Conservation (phyloP, 257 asterid species). For the Henckelia pumila region DNA sequence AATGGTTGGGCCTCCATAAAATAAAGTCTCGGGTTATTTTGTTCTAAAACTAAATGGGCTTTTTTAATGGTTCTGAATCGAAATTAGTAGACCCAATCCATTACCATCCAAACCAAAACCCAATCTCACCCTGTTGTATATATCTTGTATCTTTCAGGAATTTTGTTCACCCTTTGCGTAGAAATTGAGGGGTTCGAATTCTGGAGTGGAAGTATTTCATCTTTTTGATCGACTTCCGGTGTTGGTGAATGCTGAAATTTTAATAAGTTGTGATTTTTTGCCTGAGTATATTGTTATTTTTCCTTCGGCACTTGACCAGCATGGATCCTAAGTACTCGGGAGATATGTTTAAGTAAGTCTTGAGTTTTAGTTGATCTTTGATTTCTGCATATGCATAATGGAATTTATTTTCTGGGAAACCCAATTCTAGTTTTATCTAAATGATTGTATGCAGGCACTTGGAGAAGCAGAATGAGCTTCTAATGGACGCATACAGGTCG, state of each 20-base stretch:
- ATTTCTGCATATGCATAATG: background rate
- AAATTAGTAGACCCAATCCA: no score
- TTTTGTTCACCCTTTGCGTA: background rate
- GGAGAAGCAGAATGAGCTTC: conserved; percentile 74
- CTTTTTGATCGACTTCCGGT: background rate
- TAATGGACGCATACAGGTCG: conserved; percentile 55
- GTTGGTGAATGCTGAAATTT: background rate
- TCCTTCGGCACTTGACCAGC: background rate
- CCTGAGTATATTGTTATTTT: background rate
- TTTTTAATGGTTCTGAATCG: no score
- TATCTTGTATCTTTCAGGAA: background rate
- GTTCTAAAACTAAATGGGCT: no score
- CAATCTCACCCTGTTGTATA: no score
- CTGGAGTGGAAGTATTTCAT: no score
- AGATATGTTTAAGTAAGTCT: conserved; percentile 42
- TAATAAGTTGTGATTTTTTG: conserved; percentile 5
- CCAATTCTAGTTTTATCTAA: background rate
- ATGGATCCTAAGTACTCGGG: conserved; percentile 64
- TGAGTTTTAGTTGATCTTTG: background rate
- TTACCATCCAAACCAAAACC: no score
- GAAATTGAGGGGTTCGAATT: no score
- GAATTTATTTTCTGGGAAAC: background rate
- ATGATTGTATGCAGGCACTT: conserved; percentile 55
- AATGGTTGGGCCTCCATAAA: no score
- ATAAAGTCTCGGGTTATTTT: no score